Conservation (phyloP, 129 eudicot species). For the Daucus carota region DNA sequence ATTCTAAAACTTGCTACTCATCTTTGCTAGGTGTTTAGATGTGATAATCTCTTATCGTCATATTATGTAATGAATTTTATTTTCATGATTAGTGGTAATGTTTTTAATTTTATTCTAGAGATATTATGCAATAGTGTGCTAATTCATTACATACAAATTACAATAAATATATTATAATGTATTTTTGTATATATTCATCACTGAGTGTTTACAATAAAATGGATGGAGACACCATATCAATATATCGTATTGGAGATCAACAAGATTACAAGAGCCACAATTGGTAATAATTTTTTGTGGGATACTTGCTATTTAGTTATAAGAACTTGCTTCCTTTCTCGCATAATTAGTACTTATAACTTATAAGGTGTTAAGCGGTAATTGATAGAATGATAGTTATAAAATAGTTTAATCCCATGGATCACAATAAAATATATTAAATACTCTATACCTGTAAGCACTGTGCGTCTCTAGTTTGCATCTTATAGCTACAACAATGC, state of each 20-base stretch:
- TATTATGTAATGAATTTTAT: neutral
- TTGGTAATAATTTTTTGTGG: neutral
- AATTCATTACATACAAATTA: neutral
- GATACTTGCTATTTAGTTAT: neutral
- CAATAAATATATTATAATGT: neutral
- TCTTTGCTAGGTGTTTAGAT: neutral
- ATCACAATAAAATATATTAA: neutral
- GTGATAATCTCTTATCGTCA: neutral
- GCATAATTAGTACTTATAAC: neutral
- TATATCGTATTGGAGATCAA: neutral
- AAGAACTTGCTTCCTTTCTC: neutral
- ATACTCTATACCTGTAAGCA: neutral
- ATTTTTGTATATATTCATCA: no score
- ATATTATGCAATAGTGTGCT: neutral
- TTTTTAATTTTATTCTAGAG: neutral
- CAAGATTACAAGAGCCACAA: neutral
- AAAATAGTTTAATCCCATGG: neutral
- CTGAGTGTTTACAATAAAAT: neutral
- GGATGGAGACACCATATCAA: neutral
- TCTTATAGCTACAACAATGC: conserved; percentile 6
- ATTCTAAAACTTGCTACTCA: neutral
- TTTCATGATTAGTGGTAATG: neutral
- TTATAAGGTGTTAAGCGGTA: no score
- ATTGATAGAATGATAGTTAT: no score
- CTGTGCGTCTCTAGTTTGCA: neutral